Evolutionary conservation across 257 asterid genomes (phyloP).

Genomic region (Solanum commersonii): DNA sequence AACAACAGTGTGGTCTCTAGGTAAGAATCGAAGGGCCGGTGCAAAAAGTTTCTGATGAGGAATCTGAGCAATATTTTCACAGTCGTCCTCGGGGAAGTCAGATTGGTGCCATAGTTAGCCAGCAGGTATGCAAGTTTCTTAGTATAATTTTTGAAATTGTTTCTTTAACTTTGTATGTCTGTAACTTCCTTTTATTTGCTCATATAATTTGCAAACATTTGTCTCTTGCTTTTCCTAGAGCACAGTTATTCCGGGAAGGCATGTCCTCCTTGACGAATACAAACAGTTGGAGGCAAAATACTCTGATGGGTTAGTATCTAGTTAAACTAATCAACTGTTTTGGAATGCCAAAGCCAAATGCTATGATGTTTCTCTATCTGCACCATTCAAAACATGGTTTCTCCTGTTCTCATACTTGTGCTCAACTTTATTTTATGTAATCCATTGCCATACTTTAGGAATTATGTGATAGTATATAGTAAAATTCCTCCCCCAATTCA

Average conservation of each 20-base stretch:
- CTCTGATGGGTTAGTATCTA: constrained; percentile 27
- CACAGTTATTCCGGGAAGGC: constrained; percentile 24
- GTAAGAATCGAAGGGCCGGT: constrained; percentile 50
- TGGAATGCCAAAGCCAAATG: neutral
- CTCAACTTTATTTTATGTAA: neutral
- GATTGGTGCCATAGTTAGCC: constrained; percentile 35
- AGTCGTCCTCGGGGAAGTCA: constrained; percentile 46
- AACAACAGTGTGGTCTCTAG: constrained; percentile 8
- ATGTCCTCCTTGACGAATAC: constrained; percentile 18
- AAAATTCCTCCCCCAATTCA: neutral
- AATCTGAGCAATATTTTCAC: constrained; percentile 36
- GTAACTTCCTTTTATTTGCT: neutral
- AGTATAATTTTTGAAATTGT: neutral
- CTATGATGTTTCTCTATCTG: neutral
- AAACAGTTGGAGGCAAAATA: constrained; percentile 27
- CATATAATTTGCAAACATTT: neutral
- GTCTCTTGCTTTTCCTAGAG: constrained; percentile 15
- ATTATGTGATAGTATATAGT: neutral
- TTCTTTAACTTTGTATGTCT: neutral
- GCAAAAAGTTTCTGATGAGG: constrained; percentile 37
- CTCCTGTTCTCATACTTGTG: neutral
- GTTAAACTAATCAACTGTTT: neutral
- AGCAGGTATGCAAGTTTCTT: constrained; percentile 20
- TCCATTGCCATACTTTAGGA: neutral
- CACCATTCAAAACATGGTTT: neutral